Conservation (phyloP, 2,329 filamentous ascomycete genomes). For the Fusarium sp. region DNA sequence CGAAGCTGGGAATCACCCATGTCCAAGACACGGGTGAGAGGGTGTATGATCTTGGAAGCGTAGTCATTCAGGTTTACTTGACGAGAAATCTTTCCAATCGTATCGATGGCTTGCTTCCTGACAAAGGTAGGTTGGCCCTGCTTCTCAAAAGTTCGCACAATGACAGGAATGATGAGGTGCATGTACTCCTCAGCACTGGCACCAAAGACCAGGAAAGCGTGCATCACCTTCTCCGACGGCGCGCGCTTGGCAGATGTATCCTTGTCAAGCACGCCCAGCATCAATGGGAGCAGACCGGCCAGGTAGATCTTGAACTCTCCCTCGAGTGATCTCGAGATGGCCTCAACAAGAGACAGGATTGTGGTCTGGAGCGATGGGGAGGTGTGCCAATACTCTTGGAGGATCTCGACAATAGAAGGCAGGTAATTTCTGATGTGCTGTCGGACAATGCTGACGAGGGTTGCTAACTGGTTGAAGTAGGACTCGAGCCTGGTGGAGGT, state of each 20-base stretch:
- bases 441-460: constrained; percentile 91
- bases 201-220: constrained; percentile 95
- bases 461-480: constrained; percentile 96
- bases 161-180: constrained; percentile 96
- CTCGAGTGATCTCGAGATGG: constrained; percentile 91
- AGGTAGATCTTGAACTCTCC: constrained; percentile 98
- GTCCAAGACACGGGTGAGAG: constrained; percentile 82
- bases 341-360: constrained; percentile 90
- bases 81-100: constrained; percentile 89
- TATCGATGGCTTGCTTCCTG: constrained; percentile 90
- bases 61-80: constrained; percentile 98
- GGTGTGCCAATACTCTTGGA: constrained; percentile 90
- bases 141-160: constrained; percentile 94
- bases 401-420: constrained; percentile 82
- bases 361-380: constrained; percentile 86
- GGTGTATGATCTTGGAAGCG: constrained; percentile 95
- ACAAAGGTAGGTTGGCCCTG: constrained; percentile 81
- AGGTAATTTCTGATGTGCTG: constrained; percentile 95
- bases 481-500: constrained; percentile 83
- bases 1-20: constrained; percentile 77
- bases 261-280: constrained; percentile 93
- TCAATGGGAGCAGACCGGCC: constrained; percentile 85
- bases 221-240: constrained; percentile 88
- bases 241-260: constrained; percentile 79
- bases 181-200: constrained; percentile 98